phyloP scores from a whole-genome alignment of 2,329 filamentous ascomycete genomes.

The Monosporascus ibericus region DNA sequence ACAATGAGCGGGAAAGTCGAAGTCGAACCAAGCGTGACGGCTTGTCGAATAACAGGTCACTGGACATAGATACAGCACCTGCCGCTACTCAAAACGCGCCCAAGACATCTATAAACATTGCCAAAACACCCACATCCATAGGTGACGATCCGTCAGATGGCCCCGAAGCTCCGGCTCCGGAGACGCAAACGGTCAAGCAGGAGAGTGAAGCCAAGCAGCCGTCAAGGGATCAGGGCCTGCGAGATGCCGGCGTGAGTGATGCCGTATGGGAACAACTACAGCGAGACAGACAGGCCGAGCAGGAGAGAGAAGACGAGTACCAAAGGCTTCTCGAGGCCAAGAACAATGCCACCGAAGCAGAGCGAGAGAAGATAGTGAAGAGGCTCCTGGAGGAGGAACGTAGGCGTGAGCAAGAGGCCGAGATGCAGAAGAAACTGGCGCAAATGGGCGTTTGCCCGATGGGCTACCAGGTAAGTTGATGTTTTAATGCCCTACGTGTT shows the following conservation, averaged over 20 bases:
- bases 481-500: background rate
- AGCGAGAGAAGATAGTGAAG: constrained; percentile 28
- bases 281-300: constrained; percentile 35
- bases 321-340: constrained; percentile 26
- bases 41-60: background rate
- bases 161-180: background rate
- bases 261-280: constrained; percentile 56
- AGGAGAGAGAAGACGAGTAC: constrained; percentile 31
- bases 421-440: constrained; percentile 41
- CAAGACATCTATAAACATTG: background rate
- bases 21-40: background rate
- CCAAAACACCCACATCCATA: background rate
- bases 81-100: background rate
- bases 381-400: constrained; percentile 33
- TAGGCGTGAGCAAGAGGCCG: constrained; percentile 31
- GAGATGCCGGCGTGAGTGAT: constrained; percentile 55
- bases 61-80: background rate
- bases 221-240: constrained; percentile 5
- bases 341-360: constrained; percentile 10
- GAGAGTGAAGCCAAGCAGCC: background rate
- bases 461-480: constrained; percentile 36
- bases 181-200: background rate
- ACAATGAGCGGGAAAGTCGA: constrained; percentile 2
- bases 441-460: constrained; percentile 47
- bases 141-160: background rate